phyloP scores from a whole-genome alignment of 2,329 filamentous ascomycete genomes.

The Penicillium sp. region DNA sequence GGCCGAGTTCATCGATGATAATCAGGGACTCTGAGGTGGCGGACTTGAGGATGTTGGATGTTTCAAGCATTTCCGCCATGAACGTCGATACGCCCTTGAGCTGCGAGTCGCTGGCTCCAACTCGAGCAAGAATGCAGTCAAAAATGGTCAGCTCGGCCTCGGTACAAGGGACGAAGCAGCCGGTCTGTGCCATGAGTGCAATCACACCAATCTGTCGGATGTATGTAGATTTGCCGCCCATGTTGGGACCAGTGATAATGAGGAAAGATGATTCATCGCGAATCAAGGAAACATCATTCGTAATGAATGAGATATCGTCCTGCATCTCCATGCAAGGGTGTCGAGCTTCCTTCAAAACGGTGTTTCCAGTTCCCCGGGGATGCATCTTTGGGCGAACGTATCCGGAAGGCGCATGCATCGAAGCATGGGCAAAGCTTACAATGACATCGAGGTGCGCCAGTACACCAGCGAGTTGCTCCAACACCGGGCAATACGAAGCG shows the following conservation, averaged over 20 bases:
- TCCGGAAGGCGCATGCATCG: conserved; percentile 85
- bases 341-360: conserved; percentile 84
- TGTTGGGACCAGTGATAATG: conserved; percentile 96
- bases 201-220: conserved; percentile 97
- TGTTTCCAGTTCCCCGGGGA: conserved; percentile 80
- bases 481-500: conserved; percentile 87
- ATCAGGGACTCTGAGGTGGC: conserved; percentile 93
- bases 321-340: conserved; percentile 99
- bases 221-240: conserved; percentile 98
- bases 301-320: conserved; percentile 97
- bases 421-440: conserved; percentile 86
- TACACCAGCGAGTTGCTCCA: conserved; percentile 83
- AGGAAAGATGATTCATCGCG: conserved; percentile 82
- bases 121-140: conserved; percentile 92
- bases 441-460: conserved; percentile 94
- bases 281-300: conserved; percentile 84
- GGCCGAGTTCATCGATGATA: conserved; percentile 96
- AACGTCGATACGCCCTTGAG: conserved; percentile 98
- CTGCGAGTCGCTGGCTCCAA: conserved; percentile 93
- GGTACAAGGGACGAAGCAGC: conserved; percentile 90
- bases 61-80: conserved; percentile 99
- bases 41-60: conserved; percentile 95
- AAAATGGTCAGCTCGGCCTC: conserved; percentile 93
- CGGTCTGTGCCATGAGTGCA: conserved; percentile 93
- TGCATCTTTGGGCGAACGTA: conserved; percentile 93